Conservation (phyloP, 2,329 filamentous ascomycete species). For the Aspergillus vadensis region DNA sequence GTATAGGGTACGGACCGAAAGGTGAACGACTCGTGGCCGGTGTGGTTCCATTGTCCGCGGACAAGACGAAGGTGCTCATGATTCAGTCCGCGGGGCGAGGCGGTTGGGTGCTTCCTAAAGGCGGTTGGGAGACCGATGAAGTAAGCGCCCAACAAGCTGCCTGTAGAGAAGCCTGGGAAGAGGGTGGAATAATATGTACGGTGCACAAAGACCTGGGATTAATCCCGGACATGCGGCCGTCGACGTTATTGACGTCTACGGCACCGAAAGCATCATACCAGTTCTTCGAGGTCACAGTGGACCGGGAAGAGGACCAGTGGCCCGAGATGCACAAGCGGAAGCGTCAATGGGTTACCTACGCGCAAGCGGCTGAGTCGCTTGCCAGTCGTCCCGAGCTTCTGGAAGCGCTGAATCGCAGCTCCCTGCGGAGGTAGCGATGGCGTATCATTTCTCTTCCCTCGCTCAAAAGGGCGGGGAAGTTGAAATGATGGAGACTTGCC, state of each 20-base stretch:
- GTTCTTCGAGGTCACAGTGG: constrained; percentile 78
- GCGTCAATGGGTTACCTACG: constrained; percentile 85
- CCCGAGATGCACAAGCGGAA: constrained; percentile 91
- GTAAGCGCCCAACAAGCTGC: constrained; percentile 80
- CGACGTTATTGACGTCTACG: constrained; percentile 53
- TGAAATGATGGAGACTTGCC: not conserved
- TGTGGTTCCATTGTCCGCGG: constrained; percentile 82
- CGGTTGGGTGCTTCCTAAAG: constrained; percentile 96
- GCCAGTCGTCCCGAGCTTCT: constrained; percentile 80
- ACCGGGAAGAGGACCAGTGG: constrained; percentile 83
- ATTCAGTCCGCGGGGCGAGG: constrained; percentile 90
- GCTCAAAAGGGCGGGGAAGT: not conserved
- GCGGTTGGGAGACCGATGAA: constrained; percentile 96
- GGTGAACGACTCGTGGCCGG: constrained; percentile 95
- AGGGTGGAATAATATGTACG: constrained; percentile 85
- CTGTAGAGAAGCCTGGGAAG: constrained; percentile 94
- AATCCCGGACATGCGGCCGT: constrained; percentile 75
- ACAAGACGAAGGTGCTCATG: constrained; percentile 85
- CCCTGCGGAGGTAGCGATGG: constrained; percentile 56
- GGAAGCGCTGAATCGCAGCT: constrained; percentile 81
- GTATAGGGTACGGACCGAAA: constrained; percentile 80
- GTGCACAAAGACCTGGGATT: constrained; percentile 83
- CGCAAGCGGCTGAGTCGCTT: constrained; percentile 76
- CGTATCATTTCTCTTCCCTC: not conserved
- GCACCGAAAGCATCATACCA: constrained; percentile 68